Evolutionary conservation across 2,329 filamentous ascomycete genomes (phyloP).

Genomic region (Endoconidiophora polonica): DNA sequence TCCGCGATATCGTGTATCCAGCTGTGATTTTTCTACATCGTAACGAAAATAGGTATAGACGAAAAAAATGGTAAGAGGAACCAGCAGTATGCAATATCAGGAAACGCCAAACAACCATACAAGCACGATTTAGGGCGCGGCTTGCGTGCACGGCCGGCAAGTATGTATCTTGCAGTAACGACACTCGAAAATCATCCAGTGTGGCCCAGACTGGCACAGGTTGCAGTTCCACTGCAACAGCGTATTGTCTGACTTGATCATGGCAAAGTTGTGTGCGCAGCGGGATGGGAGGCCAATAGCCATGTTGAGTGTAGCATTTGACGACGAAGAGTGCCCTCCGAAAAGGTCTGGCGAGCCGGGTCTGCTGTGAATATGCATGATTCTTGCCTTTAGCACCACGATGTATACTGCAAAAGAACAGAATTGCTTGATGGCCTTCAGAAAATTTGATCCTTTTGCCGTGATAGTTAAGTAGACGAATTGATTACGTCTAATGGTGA

Average conservation of each 20-base stretch:
- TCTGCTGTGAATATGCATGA: no score
- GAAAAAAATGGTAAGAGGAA: background rate
- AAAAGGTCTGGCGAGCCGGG: no score
- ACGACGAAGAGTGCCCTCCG: background rate
- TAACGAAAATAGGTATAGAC: background rate
- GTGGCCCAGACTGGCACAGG: constrained; percentile 45
- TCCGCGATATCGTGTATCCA: background rate
- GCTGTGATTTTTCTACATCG: background rate
- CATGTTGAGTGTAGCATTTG: constrained; percentile 2
- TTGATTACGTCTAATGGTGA: no score
- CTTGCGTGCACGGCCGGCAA: constrained; percentile 35
- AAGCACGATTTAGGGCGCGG: background rate
- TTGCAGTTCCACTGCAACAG: constrained; percentile 50
- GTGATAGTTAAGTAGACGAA: no score
- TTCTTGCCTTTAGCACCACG: no score
- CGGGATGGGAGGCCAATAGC: constrained; percentile 16
- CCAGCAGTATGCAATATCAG: no score
- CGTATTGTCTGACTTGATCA: constrained; percentile 51
- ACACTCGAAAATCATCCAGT: constrained; percentile 55
- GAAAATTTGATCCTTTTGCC: no score
- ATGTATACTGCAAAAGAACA: no score
- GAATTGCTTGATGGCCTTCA: no score
- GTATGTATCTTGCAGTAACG: constrained; percentile 50
- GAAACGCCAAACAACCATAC: no score
- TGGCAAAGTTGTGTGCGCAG: constrained; percentile 45